Evolutionary conservation across 2,329 filamentous ascomycete genomes (phyloP), one percentile per base, ranked within the genome.

Genomic region (Aureobasidium pullulans): DNA sequence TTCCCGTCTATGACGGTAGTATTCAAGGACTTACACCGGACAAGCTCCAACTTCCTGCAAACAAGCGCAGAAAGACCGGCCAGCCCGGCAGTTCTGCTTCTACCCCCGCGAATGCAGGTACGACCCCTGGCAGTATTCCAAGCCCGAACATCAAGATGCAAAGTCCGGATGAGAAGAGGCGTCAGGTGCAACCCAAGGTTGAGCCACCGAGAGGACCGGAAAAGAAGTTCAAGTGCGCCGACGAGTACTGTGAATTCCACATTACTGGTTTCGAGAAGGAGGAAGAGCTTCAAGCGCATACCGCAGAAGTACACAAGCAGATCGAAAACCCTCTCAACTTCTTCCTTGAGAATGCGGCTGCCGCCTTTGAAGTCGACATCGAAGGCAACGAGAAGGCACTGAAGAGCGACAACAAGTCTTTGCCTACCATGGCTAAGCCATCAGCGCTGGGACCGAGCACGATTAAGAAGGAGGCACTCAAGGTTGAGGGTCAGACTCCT

Each of bases 321-420:
- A 76, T 84, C 39, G 79, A 77, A 5, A 76, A 86, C 66, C 78
- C 81, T 34, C 70, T 84, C 32, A 73, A 78, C n/a, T 86, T 79
- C 66, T 77, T 80, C 29, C 64, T 85, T 6, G 78, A 81, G 6
- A 79, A 76, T 43, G 74, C 82, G 62, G 76, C 76, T 13, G 75
- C 75, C 13, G 76, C 71, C 13, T 66, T 77, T 11, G 73, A 73
- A 40, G 70, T 84, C n/a, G 77, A 82, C 49, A 69, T 77, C 56
- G 76, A 80, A 52, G 73, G 74, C 40, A 67, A 67, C 63, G 72
- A 69, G 36, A 76, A 75, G 60, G 65, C 69, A n/a, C 60, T 67
- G 3, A 73, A 68, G 61, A 56, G 61, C 2, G 68, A 69, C 11
- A 59, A 50, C 15, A 47, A 59, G 37, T 62, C 47, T 2, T 9